phyloP scores from a whole-genome alignment of 805 yeast species.

The Kodamaea fukazawae region DNA sequence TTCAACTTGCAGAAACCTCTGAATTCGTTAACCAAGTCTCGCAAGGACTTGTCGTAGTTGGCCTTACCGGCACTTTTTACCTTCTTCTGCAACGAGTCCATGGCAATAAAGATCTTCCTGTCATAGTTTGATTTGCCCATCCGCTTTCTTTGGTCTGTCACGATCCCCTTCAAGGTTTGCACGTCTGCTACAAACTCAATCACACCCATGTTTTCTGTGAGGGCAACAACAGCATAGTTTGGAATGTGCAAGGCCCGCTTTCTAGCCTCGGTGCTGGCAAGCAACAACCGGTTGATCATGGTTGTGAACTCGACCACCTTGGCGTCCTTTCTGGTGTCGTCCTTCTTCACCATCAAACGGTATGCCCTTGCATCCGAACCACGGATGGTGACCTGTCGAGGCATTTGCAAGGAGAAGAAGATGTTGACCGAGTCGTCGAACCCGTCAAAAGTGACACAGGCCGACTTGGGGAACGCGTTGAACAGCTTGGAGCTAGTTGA shows the following conservation, averaged over 20 bases:
- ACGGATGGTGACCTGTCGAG: slow-evolving; percentile 67
- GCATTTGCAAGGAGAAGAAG: slow-evolving; percentile 81
- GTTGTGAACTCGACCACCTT: slow-evolving; percentile 89
- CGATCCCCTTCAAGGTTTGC: slow-evolving; percentile 63
- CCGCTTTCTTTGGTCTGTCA: slow-evolving; percentile 20
- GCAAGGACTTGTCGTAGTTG: slow-evolving; percentile 13
- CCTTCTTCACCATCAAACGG: slow-evolving; percentile 78
- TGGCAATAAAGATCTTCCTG: slow-evolving; percentile 23
- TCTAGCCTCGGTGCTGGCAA: slow-evolving; percentile 66
- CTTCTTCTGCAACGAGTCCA: slow-evolving; percentile 24
- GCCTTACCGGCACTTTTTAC: slow-evolving; percentile 15
- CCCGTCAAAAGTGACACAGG: slow-evolving; percentile 50
- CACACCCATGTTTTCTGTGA: slow-evolving; percentile 83
- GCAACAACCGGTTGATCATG: slow-evolving; percentile 72
- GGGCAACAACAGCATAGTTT: slow-evolving; percentile 85
- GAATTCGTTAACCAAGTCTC: slow-evolving; percentile 22
- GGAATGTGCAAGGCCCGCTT: slow-evolving; percentile 67
- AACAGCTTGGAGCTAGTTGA: slow-evolving; percentile 38
- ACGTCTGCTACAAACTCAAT: slow-evolving; percentile 87
- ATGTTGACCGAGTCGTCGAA: slow-evolving; percentile 70
- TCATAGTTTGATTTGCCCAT: slow-evolving; percentile 21
- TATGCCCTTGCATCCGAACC: slow-evolving; percentile 81
- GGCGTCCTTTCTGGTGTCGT: slow-evolving; percentile 93
- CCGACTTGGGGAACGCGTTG: slow-evolving; percentile 44
- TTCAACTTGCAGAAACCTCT: slow-evolving; percentile 30